A percentile compares a stretch with the other conserved stretches of the same genome.
These are phyloP conservation scores for Phylloporus arenicola DNA, from an alignment of 768 basidiomycete species.

Conservation along the genomic window DNA sequence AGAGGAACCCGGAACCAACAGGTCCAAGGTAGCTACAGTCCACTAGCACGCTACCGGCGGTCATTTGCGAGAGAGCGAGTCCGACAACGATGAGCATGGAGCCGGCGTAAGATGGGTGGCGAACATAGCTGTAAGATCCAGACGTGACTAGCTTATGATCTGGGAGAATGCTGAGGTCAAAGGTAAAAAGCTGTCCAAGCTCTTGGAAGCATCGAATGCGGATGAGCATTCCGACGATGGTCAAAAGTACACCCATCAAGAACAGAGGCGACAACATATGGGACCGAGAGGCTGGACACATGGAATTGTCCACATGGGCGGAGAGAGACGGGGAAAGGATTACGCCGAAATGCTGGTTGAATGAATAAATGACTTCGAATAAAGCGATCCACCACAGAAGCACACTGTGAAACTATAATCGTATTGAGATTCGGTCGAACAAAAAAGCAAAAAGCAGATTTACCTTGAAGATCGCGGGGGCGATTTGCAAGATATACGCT, in stretches of 20 bases:
- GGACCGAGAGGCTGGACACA: constrained; percentile 28
- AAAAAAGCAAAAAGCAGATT: neutral
- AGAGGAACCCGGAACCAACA: constrained; percentile 30
- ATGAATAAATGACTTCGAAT: constrained; percentile 45
- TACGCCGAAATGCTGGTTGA: constrained; percentile 27
- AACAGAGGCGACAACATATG: constrained; percentile 39
- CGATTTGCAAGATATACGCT: constrained; percentile 49
- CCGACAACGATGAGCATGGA: constrained; percentile 46
- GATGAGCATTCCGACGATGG: constrained; percentile 41
- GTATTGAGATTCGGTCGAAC: neutral
- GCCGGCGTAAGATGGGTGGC: constrained; percentile 55
- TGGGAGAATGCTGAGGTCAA: constrained; percentile 52
- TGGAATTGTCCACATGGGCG: constrained; percentile 28
- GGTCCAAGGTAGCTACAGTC: constrained; percentile 32
- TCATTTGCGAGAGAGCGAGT: constrained; percentile 41
- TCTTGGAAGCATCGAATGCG: constrained; percentile 50
- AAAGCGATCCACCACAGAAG: constrained; percentile 46
- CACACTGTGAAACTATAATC: constrained; percentile 41
- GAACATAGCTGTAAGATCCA: constrained; percentile 48
- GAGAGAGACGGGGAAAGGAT: constrained; percentile 32
- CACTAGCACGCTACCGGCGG: constrained; percentile 42
- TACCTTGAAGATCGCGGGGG: constrained; percentile 53
- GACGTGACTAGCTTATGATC: constrained; percentile 46
- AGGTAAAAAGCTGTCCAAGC: constrained; percentile 53
- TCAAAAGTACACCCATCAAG: constrained; percentile 39